Evolutionary conservation across 768 basidiomycete species (phyloP), one percentile per base, ranked within the genome.

Genomic region (Termitomyces sp.): DNA sequence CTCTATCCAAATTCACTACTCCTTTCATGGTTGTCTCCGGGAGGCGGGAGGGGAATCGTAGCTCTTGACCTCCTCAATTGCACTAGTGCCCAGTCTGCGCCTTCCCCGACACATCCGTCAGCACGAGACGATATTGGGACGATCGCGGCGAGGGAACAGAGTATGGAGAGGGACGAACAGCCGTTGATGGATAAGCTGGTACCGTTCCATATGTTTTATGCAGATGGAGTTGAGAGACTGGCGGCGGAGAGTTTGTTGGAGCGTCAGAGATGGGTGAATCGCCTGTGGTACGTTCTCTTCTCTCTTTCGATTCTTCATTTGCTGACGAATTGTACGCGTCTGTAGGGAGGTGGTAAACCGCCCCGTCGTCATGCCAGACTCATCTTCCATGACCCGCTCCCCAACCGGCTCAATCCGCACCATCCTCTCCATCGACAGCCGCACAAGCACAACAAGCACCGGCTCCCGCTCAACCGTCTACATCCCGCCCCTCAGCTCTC

Each of bases 151-250:
- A 75, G 77, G 56, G 71, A 77, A 53, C 87, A 92, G 67, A 82
- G 78, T 53, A 70, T 73, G 25, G 78, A 66, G 66, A 60, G 74
- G 50, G 78, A 77, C 63, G 71, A 75, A 56, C 70, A 76, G 64
- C 72, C 77, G 55, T 68, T 92, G 59, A 75, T 87, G 75, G 89
- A 94, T 59, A 79, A 84, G 56, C 68, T 96, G 4, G 92, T 92
- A 56, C 94, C 94, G 0, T 96, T 97, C 72, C 93, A 95, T 68
- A 81, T 97, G 76, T 67, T 94, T 35, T 97, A 97, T 67, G 80
- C 82, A 11, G 95, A 97, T 68, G 94, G 95, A 1, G 85, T 94
- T 1, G 95, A 97, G 68, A 73, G 95, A 8, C 68, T 97, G 25
- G 94, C 87, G 5, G 87, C 91, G n/a, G 94, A 95, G 67, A 94